Evolutionary conservation across 352 stramenopile genomes (phyloP), one percentile per base, ranked within the genome.

Genomic region (Thraustochytrium sp.): DNA sequence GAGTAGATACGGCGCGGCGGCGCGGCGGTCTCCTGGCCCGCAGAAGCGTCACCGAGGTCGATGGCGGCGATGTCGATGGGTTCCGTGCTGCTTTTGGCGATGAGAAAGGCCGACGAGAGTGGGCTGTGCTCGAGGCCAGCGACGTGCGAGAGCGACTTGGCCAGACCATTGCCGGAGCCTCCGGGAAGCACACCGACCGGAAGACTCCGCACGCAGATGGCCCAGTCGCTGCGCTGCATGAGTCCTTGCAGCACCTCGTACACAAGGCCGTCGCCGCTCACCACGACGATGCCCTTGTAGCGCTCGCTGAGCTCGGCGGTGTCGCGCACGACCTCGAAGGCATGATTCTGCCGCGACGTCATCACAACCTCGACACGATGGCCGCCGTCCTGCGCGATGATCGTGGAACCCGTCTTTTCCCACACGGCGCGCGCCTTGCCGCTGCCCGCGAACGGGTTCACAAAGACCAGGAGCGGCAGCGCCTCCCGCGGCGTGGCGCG

Each of bases 1-100:
- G 90, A 91, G 78, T 86, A 86, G 34, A 86, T 29, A 0, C 82
- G 75, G 4, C 48, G 51, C 51, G 26, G 16, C 26, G 26, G 55
- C 26, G 11, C 21, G 40, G 40, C 16, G 34, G 37, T 18, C 29
- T n/a, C n/a, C n/a, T n/a, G 13, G 48, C 29, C n/a, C 49, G 21
- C n/a, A n/a, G n/a, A n/a, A n/a, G n/a, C n/a, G n/a, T n/a, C n/a
- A n/a, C n/a, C n/a, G n/a, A 73, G 2, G 31, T 76, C 51, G 5
- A 85, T n/a, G 73, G 48, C 44, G n/a, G 73, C 73, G 3, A 86
- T 31, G 37, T 86, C 82, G 9, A 84, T 21, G 31, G 36, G n/a
- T 9, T 61, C 23, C 13, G 46, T 11, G 18, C 46, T 31, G 18
- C 40, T 21, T n/a, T 84, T 86, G 9, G 42, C 53, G 8, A 85